Conservation (phyloP, 2,329 filamentous ascomycete species). For the Sclerotinia glacialis region DNA sequence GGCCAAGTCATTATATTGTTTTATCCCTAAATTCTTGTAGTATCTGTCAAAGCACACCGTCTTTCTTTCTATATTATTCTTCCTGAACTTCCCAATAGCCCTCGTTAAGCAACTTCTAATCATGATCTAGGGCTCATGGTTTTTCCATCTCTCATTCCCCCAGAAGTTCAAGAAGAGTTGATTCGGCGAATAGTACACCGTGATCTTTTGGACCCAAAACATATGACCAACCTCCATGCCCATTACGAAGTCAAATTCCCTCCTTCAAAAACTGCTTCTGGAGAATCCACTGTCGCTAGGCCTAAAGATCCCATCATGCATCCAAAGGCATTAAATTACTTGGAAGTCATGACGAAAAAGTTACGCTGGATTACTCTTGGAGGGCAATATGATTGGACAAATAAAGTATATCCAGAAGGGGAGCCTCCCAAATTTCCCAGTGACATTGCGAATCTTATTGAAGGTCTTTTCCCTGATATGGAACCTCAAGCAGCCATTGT, state of each 20-base stretch:
- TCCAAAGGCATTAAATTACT: slow-evolving; percentile 61
- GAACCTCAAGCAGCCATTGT: slow-evolving; percentile 85
- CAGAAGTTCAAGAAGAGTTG: slow-evolving; percentile 63
- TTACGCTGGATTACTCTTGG: slow-evolving; percentile 93
- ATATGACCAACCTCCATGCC: slow-evolving; percentile 87
- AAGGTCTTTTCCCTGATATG: slow-evolving; percentile 71
- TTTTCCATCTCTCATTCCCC: slow-evolving; percentile 70
- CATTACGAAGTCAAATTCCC: slow-evolving; percentile 72
- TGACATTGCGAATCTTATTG: slow-evolving; percentile 68
- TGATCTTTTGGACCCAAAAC: slow-evolving; percentile 68
- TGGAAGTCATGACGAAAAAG: slow-evolving; percentile 71
- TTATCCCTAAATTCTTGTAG: no score
- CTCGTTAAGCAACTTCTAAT: slow-evolving; percentile 28
- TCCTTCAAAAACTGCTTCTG: neutral
- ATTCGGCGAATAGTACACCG: slow-evolving; percentile 73
- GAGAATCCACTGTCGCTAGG: slow-evolving; percentile 50
- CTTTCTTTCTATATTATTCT: neutral
- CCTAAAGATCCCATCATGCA: slow-evolving; percentile 75
- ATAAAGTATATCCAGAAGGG: slow-evolving; percentile 72
- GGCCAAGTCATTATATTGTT: neutral
- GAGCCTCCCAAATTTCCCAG: slow-evolving; percentile 68
- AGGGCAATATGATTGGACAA: slow-evolving; percentile 95
- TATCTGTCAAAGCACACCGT: neutral
- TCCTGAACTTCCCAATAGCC: neutral
- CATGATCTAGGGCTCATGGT: slow-evolving; percentile 67